Evolutionary conservation across 495 filamentous ascomycete species (phyloP), one percentile per base, ranked within the genome.

Genomic region (Hyaloscypha bicolor): DNA sequence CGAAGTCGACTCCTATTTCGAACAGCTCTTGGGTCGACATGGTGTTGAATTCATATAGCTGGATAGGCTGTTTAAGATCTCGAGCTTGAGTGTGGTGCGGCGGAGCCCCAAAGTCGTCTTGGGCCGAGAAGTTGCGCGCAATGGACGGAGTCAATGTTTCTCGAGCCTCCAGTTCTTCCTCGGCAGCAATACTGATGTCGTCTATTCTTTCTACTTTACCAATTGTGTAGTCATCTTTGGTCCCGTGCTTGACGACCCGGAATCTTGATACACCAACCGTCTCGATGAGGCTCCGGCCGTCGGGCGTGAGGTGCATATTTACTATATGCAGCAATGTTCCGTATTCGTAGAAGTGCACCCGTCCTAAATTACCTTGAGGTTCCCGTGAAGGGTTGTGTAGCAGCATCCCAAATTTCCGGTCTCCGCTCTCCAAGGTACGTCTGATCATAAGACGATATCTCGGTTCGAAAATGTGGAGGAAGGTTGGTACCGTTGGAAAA

Each of bases 381-480:
- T 79, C 74, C 31, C 79, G 75, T 16, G 76, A 70, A 55, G 83
- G 82, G 71, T 93, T 93, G 69, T 87, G 86, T 77, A 90, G 85
- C 29, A 96, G 80, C 91, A 96, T 96, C 3, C 94, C 94, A 71
- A 97, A 97, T 58, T 84, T 90, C 22, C 86, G 78, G 63, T 88
- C 85, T 2, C 86, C 87, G 65, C 71, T 84, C 62, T 92, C 88
- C 48, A 94, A 81, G 9, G 88, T 90, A 31, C 93, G 87, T 56
- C 89, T 86, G 25, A 97, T 89, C 92, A 97, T 94, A 9, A 96
- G 82, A 4, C 92, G 87, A 75, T 97, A 97, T 12, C 92, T 86
- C 29, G 93, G 91, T 75, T 97, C 94, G 75, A 96, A 97, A n/a
- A 97, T 85, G 73, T 94, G 90, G 0, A 97, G 78, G 69, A 93